Conservation (phyloP, 163 green algal genomes). For the Prototheca cutis region DNA sequence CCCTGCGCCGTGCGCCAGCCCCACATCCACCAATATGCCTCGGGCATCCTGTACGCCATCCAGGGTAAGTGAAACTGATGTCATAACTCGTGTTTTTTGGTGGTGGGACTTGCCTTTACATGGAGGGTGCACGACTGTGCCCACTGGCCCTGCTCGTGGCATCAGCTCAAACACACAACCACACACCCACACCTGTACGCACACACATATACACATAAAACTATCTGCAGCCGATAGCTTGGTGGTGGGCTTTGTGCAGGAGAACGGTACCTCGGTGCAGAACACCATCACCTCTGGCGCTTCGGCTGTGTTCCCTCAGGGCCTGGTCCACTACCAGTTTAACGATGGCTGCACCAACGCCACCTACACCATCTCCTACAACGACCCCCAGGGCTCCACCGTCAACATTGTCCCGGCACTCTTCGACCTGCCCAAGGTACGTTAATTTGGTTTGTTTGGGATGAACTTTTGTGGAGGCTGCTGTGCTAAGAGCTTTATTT, state of each 20-base stretch:
- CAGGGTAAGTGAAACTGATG: too few relatives aligned
- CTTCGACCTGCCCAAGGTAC: conserved; percentile 1
- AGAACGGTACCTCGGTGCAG: conserved; percentile 9
- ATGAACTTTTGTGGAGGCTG: not conserved
- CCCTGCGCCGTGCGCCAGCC: conserved; percentile 9
- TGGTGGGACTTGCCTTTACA: too few relatives aligned
- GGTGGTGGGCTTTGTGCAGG: conserved; percentile 13
- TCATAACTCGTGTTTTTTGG: too few relatives aligned
- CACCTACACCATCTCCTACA: conserved; percentile 24
- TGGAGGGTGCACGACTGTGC: too few relatives aligned
- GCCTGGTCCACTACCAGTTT: conserved; percentile 24
- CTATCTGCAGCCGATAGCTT: conserved; percentile 16
- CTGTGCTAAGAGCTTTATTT: not conserved
- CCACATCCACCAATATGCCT: conserved; percentile 13
- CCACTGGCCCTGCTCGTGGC: too few relatives aligned
- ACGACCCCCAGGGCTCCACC: conserved; percentile 11
- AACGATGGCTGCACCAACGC: conserved; percentile 16
- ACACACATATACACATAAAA: too few relatives aligned
- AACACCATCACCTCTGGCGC: conserved; percentile 18
- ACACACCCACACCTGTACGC: not conserved
- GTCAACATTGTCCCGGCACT: conserved; percentile 9
- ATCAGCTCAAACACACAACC: too few relatives aligned
- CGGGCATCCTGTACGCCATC: conserved; percentile 18
- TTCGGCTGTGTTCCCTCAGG: conserved; percentile 20
- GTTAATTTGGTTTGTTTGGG: not conserved